These are phyloP conservation scores for Sporothrix phasma DNA, from an alignment of 2,329 filamentous ascomycete genomes.

Conservation along the genomic window DNA sequence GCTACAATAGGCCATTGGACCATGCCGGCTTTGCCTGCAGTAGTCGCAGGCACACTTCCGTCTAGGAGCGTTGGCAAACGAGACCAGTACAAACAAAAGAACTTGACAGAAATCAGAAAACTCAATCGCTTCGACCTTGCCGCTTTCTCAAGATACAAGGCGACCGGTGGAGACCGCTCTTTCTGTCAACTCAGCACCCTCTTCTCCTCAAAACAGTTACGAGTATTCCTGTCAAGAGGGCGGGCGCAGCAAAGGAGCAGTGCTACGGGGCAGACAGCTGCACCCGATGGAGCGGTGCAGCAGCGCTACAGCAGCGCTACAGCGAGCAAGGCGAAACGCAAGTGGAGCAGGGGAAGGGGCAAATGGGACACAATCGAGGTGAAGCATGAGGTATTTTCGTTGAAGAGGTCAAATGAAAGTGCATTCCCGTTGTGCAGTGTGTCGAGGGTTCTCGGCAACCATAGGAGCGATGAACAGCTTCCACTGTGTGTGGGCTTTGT, in stretches of 20 bases:
- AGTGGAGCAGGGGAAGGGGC: background rate
- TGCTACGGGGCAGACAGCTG: slow-evolving; percentile 2
- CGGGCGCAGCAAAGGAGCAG: background rate
- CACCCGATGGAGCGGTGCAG: background rate
- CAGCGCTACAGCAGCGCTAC: background rate
- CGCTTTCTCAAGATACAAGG: slow-evolving; percentile 2
- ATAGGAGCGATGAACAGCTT: background rate
- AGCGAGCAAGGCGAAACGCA: slow-evolving; percentile 4
- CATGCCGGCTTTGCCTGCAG: background rate
- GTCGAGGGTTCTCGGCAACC: background rate
- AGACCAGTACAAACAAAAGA: background rate
- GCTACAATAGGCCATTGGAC: background rate
- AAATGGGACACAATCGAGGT: background rate
- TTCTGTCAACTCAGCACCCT: no score
- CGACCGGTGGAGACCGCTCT: slow-evolving; percentile 8
- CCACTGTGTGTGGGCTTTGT: no score
- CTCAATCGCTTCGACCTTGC: background rate
- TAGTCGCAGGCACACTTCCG: background rate
- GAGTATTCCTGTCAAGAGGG: background rate
- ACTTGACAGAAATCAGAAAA: background rate
- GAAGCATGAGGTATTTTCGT: background rate
- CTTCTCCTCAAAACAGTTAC: no score
- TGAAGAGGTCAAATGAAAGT: background rate
- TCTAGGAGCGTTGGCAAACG: no score
- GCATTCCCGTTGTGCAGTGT: slow-evolving; percentile 1